Evolutionary conservation across 257 asterid species (phyloP).

Genomic region (Euphrasia confusa): DNA sequence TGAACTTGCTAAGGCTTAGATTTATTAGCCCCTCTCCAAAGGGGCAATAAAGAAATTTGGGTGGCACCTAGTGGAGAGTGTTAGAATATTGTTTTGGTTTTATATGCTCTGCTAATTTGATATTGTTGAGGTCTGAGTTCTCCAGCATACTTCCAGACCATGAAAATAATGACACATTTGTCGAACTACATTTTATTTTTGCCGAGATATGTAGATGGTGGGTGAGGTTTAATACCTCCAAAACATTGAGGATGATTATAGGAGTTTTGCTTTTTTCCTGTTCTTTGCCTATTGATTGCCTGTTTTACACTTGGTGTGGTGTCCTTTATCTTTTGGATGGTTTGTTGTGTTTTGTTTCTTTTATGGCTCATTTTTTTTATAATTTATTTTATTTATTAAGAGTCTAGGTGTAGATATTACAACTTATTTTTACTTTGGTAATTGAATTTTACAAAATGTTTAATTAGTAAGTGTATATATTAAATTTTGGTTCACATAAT

Average conservation of each 20-base stretch:
- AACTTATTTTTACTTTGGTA: too few relatives aligned
- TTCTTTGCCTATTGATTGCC: not conserved
- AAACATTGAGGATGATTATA: not conserved
- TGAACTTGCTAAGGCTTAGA: conserved; percentile 29
- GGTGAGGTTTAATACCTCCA: not conserved
- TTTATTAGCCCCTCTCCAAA: not conserved
- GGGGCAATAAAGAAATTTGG: conserved; percentile 41
- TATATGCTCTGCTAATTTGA: not conserved
- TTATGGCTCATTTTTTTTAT: too few relatives aligned
- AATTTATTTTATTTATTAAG: too few relatives aligned
- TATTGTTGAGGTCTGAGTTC: conserved; percentile 1
- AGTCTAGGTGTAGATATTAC: too few relatives aligned
- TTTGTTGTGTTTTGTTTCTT: not conserved
- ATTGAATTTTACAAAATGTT: too few relatives aligned
- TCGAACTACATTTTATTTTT: not conserved
- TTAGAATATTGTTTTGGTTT: not conserved
- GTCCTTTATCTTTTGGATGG: not conserved
- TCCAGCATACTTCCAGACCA: not conserved
- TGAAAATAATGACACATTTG: conserved; percentile 3
- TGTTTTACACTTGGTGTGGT: not conserved
- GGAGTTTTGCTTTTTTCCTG: conserved; percentile 6
- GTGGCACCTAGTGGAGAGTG: not conserved
- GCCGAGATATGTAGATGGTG: not conserved
- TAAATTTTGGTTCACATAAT: too few relatives aligned
- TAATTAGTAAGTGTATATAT: too few relatives aligned